A percentile compares a stretch with the other conserved stretches of the same genome.
Evolutionary conservation across 352 stramenopile species (phyloP).

Genomic region (Thalassiosira allenii): DNA sequence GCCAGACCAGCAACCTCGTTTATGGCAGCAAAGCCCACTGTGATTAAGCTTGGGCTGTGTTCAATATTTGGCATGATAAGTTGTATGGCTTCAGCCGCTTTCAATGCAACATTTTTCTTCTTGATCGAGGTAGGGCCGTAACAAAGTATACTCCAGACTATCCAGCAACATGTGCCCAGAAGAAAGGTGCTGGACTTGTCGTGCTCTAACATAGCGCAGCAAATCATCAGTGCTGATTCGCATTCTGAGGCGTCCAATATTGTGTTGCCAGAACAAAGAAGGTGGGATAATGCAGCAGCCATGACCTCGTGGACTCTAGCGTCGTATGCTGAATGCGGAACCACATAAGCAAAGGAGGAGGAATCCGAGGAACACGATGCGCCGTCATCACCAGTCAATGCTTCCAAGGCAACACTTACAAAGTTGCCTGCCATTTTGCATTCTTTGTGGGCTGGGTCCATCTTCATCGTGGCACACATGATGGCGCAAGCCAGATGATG

Average conservation of each 20-base stretch:
- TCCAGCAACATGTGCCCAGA: conserved; percentile 25
- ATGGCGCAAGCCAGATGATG: conserved; percentile 17
- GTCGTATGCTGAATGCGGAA: neutral
- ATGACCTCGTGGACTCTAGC: conserved; percentile 13
- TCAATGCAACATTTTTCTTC: neutral
- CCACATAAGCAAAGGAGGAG: neutral
- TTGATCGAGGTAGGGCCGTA: neutral
- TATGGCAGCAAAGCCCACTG: conserved; percentile 11
- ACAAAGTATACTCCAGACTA: conserved; percentile 20
- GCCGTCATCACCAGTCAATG: neutral
- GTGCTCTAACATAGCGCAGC: neutral
- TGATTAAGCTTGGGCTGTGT: neutral
- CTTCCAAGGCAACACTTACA: neutral
- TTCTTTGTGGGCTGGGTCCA: neutral
- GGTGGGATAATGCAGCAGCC: conserved; percentile 24
- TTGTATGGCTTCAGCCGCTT: conserved; percentile 9
- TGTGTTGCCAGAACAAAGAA: conserved; percentile 4
- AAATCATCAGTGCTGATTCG: conserved; percentile 13
- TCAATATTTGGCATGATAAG: conserved; percentile 9
- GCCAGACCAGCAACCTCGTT: conserved; percentile 6
- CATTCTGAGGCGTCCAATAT: conserved; percentile 7
- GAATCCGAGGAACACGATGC: too few relatives aligned
- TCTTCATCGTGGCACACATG: conserved; percentile 7
- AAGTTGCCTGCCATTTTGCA: neutral
- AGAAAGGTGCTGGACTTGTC: conserved; percentile 8